Base-by-base conservation (phyloP, 2,329 filamentous ascomycete genomes). In the Bipolaris cookei region DNA sequence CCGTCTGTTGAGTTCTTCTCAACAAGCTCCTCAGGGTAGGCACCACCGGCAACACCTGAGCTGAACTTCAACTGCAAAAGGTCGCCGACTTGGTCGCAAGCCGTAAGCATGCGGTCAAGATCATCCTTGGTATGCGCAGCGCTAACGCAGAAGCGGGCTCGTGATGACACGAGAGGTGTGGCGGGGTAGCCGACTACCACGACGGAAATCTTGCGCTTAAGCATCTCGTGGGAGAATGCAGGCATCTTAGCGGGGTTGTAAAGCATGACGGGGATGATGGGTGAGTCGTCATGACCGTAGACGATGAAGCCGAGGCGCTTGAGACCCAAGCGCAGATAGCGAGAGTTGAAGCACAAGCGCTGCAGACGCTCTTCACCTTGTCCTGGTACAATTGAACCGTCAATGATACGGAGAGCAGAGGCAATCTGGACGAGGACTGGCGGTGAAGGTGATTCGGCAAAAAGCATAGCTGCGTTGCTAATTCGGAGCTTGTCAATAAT, bases 211-310 rank as follows among this genome's bases (percentile, higher is more conserved):
- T 97, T 98, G 73, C 95, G 91, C 80, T 91, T 91, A 59, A 98
- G 86, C 95, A 99, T 98, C 78, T 98, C 95, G 75, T 97, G 95
- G 47, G 92, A 97, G 79, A 99, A 99, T 57, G 95, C 94, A 4
- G 94, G 91, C 84, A 99, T 97, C 81, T 99, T 99, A 70, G 91
- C 95, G n/a, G 95, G 95, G 79, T 98, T 92, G 83, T 97, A 99
- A 25, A 99, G 87, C 72, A 97, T 86, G 65, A 99, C 78, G 51
- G 95, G 95, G 67, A 99, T 92, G 68, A 99, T 98, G 54, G 95
- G 95, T 4, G 93, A 97, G 79, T 99, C 95, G 73, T 99, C 95
- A 76, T 98, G 93, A 60, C 95, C 95, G 74, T 96, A 97, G 52
- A 97, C 90, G 73, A 99, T 99, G 80, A 92, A 94, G 47, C 95